Evolutionary conservation across 768 basidiomycete genomes (phyloP).

Genomic region (Trametes meyenii): DNA sequence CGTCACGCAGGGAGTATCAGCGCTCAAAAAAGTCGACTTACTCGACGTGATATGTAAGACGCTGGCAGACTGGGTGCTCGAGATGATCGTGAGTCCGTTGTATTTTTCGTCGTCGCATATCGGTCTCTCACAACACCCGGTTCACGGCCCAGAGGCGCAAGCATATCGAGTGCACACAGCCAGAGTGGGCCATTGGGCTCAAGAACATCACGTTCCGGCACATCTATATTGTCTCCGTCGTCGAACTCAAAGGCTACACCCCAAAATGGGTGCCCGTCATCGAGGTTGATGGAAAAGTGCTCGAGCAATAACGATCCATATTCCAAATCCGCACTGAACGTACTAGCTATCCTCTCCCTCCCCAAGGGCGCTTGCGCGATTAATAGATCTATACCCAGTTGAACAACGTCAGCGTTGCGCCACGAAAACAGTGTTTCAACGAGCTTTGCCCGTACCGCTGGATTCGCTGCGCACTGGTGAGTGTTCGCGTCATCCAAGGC

Average conservation of each 20-base stretch:
- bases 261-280: constrained; percentile 22
- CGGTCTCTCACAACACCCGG: neutral
- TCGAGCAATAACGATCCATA: neutral
- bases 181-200: constrained; percentile 15
- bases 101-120: neutral
- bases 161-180: constrained; percentile 11
- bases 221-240: constrained; percentile 12
- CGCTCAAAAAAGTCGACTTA: constrained; percentile 13
- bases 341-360: no score
- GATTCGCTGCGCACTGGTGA: neutral
- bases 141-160: neutral
- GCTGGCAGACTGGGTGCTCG: constrained; percentile 14
- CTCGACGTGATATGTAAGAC: constrained; percentile 17
- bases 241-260: constrained; percentile 14
- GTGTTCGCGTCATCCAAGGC: neutral
- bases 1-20: neutral
- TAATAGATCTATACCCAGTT: no score
- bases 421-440: neutral
- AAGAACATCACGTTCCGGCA: constrained; percentile 18
- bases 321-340: no score
- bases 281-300: constrained; percentile 5
- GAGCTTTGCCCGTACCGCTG: no score
- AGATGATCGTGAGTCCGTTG: neutral
- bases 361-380: neutral
- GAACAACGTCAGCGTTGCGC: no score